Base-by-base conservation (phyloP, 805 yeast genomes). In the Citeromyces matritensis region DNA sequence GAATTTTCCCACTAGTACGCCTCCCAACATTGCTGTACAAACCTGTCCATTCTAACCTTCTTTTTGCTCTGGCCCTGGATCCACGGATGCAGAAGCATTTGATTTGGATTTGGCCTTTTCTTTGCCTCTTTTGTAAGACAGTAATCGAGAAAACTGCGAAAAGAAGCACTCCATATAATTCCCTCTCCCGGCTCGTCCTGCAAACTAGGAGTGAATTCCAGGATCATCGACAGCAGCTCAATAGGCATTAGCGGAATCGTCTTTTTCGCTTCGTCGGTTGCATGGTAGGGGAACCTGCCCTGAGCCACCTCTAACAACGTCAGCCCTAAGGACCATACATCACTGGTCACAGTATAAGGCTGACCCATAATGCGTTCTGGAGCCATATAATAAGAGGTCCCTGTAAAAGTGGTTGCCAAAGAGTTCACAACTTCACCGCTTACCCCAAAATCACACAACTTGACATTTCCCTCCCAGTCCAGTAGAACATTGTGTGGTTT, bases 371-470 rank as follows among this genome's bases (percentile, higher is more conserved):
- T 88, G 43, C 98, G 66, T 53, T 91, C 98, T 0, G 98, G 98
- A 0, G 98, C 97, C 98, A 91, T 91, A 53, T 91, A 91, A 49
- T 83, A 88, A 8, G 94, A 86, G 0, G 98, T 91, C 2, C 98
- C 98, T 0, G 95, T 91, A 48, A 86, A 91, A 0, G 98, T 91
- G 1, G 95, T 83, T 1, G 97, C 97, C 30, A 91, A 60, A 0
- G 95, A 84, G 51, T 91, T 80, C 23, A 88, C 95, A 12, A 91
- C 95, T 47, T 84, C 95, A 8, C 98, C 98, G 47, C 94, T 78
- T 17, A 91, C 98, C 13, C 98, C 98, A 58, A 91, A 91, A 56
- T 91, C 98, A 56, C 97, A 88, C 32, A 91, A 58, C 50, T 91
- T 91, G 32, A 88, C 86, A 45, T 80, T 76, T 3, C 98, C 98